Evolutionary conservation across 768 basidiomycete species (phyloP), one percentile per base, ranked within the genome.

Genomic region (Plicaturopsis crispa): DNA sequence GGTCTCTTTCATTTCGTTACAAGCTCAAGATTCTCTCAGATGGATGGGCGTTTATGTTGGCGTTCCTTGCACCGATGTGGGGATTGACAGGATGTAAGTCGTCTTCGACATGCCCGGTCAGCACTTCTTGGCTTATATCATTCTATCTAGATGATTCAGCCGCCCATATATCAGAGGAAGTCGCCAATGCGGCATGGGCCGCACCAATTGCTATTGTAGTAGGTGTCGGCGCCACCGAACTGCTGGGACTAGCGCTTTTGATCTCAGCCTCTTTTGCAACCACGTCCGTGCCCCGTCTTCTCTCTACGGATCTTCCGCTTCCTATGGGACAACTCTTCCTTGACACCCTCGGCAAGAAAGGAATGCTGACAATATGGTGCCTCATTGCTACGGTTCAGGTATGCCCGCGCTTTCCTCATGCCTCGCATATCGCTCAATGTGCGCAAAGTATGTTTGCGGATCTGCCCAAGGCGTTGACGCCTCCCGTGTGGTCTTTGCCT

Each of bases 61-160:
- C 83, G 1, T 84, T 85, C 50, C 81, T 80, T 0, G 65, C 83
- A 2, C 78, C 81, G 0, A 84, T 84, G 83, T 84, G 82, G 82
- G 82, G 80, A 3, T 56, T 85, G 40, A 84, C 83, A 2, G 83
- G 82, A 43, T 85, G 82, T 83, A 39, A 48, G 78, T 56, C 17
- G 4, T 28, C 24, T 24, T 39, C 22, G n/a, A n/a, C n/a, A n/a
- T n/a, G n/a, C n/a, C n/a, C n/a, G n/a, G n/a, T n/a, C n/a, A n/a
- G n/a, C n/a, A n/a, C n/a, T n/a, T n/a, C n/a, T n/a, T n/a, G n/a
- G n/a, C n/a, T n/a, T n/a, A n/a, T n/a, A n/a, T n/a, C n/a, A n/a
- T 17, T 35, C 16, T 35, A 18, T 24, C 10, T 46, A 70, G 69
- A 69, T 24, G 67, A 72, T 46, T 72, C 69, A 14, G 69, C 66